Evolutionary conservation across 306 rosid species (phyloP).

Genomic region (Pyrus pyrifolia): DNA sequence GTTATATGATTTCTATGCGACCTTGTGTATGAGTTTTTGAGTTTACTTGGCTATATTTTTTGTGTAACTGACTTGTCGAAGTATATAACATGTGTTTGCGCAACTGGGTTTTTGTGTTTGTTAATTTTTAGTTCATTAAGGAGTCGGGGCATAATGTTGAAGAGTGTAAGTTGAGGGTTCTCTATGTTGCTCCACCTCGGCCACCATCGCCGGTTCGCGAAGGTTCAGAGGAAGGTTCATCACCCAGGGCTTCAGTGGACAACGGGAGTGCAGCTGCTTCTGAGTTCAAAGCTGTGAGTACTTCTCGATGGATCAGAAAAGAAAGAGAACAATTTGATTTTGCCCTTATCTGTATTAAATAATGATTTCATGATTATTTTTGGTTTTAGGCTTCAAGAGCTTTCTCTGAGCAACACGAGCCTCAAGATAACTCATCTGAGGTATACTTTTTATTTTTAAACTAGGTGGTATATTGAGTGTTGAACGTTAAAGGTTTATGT

Average conservation of each 20-base stretch:
- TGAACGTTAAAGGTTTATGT: neutral
- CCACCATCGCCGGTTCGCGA: slow-evolving; percentile 84
- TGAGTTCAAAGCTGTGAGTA: slow-evolving; percentile 51
- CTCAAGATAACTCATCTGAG: slow-evolving; percentile 58
- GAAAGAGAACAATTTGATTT: neutral
- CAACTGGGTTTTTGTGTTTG: slow-evolving; percentile 18
- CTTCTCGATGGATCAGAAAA: slow-evolving; percentile 10
- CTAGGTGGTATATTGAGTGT: neutral
- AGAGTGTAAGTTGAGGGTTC: slow-evolving; percentile 74
- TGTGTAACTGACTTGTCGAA: neutral
- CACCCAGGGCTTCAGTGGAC: slow-evolving; percentile 81
- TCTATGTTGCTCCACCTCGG: slow-evolving; percentile 74
- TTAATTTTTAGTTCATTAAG: slow-evolving; percentile 53
- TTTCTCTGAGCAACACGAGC: slow-evolving; percentile 40
- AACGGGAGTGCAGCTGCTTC: slow-evolving; percentile 50
- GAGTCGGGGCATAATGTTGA: slow-evolving; percentile 68
- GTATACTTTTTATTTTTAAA: slow-evolving; percentile 22
- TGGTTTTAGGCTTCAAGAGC: slow-evolving; percentile 52
- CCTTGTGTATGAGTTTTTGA: neutral
- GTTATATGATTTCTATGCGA: neutral
- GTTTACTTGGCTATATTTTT: neutral
- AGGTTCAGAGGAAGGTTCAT: slow-evolving; percentile 86
- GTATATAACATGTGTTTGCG: neutral
- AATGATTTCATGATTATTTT: slow-evolving; percentile 12
- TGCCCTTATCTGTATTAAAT: neutral